Base-by-base conservation (phyloP, 176 grass and related monocot species). In the Zoysia pacifica region DNA sequence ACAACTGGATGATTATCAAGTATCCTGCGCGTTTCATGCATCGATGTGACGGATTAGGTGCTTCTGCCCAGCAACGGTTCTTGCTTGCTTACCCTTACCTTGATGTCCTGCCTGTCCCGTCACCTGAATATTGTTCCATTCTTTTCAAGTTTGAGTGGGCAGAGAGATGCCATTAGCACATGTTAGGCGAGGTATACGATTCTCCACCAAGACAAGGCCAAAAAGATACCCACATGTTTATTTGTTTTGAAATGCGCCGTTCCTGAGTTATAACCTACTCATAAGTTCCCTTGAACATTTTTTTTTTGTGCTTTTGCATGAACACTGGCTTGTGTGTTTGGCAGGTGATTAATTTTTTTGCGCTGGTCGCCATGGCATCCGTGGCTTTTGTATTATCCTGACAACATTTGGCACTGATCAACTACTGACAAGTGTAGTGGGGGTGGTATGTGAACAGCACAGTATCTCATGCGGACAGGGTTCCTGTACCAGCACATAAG, bases 331-430 rank as follows among this genome's bases (percentile, higher is more conserved):
- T 47, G 1, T 65, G 16, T 55, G 36, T 70, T 85, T 47, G 46
- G 58, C 82, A 94, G 91, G 83, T 60, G 76, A 83, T 78, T 67
- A 73, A 86, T 79, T 43, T 66, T 50, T 35, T 75, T 60, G 59
- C 53, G 20, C 54, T 82, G 42, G 48, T 82, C 11, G 39, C 65
- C 69, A 12, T 91, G 4, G 70, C 76, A 59, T 76, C 42, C 8
- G 70, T 67, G 48, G 72, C 80, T 55, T 84, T 91, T 53, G 43
- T 74, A 68, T 79, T 94, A 45, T 79, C 89, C 48, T 89, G 79
- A 91, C 36, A 84, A 80, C 53, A 62, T 62, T 36, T 62, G 56
- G 61, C 48, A 68, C 59, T 37, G 44, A 50, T 62, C 2, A 9
- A 13, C 43, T 67, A 62, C 77, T 52, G 74, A 78, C 70, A 44